Percentiles rank a stretch among this genome's conserved stretches.
Conservation (phyloP, 2,329 filamentous ascomycete genomes). For the Bretziella fagacearum region DNA sequence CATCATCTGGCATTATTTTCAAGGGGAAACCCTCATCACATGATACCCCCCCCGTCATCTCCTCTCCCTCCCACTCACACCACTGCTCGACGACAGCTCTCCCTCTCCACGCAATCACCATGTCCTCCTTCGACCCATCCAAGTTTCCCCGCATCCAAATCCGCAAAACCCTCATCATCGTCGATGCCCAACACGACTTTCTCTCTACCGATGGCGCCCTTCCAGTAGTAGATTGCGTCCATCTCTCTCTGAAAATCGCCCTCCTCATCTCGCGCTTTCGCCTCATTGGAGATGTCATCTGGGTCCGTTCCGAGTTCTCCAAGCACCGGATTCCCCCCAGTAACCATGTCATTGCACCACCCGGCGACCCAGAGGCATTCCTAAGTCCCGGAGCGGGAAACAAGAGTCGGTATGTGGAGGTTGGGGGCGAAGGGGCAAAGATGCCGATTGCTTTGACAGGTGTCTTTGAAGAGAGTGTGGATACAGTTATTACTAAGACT, state of each 20-base stretch:
- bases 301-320: constrained; percentile 64
- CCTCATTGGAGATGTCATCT: constrained; percentile 54
- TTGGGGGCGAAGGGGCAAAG: constrained; percentile 32
- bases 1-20: no score
- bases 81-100: no score
- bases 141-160: constrained; percentile 39
- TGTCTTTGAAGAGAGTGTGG: constrained; percentile 30
- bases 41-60: no score
- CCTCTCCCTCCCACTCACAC: no score
- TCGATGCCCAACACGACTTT: constrained; percentile 89
- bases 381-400: constrained; percentile 22
- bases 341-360: background rate
- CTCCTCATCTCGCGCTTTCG: constrained; percentile 58
- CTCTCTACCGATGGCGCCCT: constrained; percentile 50
- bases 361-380: constrained; percentile 29
- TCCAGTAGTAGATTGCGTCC: constrained; percentile 42
- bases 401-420: constrained; percentile 19
- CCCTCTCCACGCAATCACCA: no score
- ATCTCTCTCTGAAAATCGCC: constrained; percentile 50
- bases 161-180: constrained; percentile 56
- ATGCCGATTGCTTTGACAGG: constrained; percentile 28
- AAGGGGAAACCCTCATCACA: no score
- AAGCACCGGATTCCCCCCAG: constrained; percentile 28
- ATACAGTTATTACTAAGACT: constrained; percentile 46
- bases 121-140: constrained; percentile 35